Evolutionary conservation across 768 basidiomycete genomes (phyloP), one percentile per base, ranked within the genome.

Genomic region (Panellus pusillus): DNA sequence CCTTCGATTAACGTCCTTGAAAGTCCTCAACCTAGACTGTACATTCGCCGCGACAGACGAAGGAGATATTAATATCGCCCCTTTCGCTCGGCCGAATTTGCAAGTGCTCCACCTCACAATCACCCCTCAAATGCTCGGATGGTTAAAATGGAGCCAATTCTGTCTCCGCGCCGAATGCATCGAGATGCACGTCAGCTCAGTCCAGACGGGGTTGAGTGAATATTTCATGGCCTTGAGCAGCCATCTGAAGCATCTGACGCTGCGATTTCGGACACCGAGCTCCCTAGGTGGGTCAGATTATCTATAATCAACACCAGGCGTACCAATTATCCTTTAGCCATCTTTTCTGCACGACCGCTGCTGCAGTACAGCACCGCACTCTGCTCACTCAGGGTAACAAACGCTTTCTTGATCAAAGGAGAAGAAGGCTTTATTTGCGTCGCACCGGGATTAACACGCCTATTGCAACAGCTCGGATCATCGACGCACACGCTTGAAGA

Each of bases 91-190:
- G 15, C 17, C 43, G 2, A 27, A 29, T 43, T 17, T 54, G 41
- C 41, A 44, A 4, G 4, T 18, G 1, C 41, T 54, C 2, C 11
- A 38, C 2, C 47, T 54, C 2, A 44, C 46, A 4, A 9, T 27
- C 9, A 42, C 35, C 7, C 8, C 32, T 14, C 40, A 5, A 5
- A 12, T 55, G 11, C 9, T 45, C 13, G 44, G 31, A 14, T 55
- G 54, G 48, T 48, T 55, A 20, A 20, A 24, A 24, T 50, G 36
- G 48, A 50, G 37, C 9, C 38, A 15, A 6, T 50, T 55, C 38
- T 44, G 37, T 9, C 44, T 55, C 17, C 29, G 38, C 12, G 48
- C 54, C 8, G 36, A 32, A 12, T 42, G 28, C 29, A 15, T 55
- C 37, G 44, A 46, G 9, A n/a, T 55, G n/a, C 19, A 40, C 9